Conservation (phyloP, 768 basidiomycete species). For the Lactarius quietus region DNA sequence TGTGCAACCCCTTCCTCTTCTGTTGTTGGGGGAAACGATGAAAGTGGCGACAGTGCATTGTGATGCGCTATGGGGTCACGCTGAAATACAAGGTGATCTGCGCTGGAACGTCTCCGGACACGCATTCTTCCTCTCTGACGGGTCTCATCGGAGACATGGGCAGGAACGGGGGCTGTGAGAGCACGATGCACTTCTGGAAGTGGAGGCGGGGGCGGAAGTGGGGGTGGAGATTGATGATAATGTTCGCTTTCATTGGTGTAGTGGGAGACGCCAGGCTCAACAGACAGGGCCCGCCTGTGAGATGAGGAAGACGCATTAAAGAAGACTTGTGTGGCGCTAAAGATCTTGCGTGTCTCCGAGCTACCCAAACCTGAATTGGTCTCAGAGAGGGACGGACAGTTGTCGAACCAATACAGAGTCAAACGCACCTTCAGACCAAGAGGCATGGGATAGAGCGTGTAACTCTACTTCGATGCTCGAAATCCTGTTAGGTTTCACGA, state of each 20-base stretch:
- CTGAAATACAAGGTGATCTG: conserved; percentile 34
- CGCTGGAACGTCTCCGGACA: conserved; percentile 31
- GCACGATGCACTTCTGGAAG: neutral
- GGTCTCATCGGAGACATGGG: conserved; percentile 3
- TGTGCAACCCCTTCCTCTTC: conserved; percentile 8
- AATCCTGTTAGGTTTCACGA: conserved; percentile 79
- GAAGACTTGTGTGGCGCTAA: conserved; percentile 66
- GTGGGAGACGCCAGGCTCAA: conserved; percentile 50
- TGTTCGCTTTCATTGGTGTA: conserved; percentile 38
- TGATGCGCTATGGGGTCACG: conserved; percentile 32
- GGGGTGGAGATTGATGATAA: conserved; percentile 35
- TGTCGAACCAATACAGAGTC: conserved; percentile 17
- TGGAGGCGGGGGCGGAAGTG: conserved; percentile 16
- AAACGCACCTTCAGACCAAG: conserved; percentile 89
- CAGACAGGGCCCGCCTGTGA: conserved; percentile 46
- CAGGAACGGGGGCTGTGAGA: neutral
- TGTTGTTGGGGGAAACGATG: conserved; percentile 20
- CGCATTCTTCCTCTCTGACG: conserved; percentile 29
- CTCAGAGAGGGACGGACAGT: conserved; percentile 8
- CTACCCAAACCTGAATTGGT: conserved; percentile 63
- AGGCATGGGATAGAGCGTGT: conserved; percentile 62
- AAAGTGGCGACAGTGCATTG: conserved; percentile 35
- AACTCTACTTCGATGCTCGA: conserved; percentile 82
- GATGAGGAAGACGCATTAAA: conserved; percentile 52
- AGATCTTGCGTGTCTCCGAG: conserved; percentile 76